Evolutionary conservation across 2,329 filamentous ascomycete species (phyloP), one percentile per base, ranked within the genome.

Genomic region (Penicillium freii): DNA sequence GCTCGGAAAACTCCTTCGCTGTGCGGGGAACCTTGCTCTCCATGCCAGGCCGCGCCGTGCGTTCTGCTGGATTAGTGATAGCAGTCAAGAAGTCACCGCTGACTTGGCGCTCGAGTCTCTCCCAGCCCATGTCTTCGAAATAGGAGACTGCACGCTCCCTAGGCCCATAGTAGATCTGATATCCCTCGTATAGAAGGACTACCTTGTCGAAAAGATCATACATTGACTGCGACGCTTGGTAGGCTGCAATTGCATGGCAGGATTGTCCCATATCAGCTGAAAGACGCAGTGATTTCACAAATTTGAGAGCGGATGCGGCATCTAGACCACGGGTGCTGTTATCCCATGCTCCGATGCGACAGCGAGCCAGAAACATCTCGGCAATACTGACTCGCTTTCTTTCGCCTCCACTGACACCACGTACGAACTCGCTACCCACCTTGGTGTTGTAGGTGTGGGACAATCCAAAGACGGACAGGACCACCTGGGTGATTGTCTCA

Each of bases 91-190:
- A 90, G 65, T 89, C 87, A 4, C 81, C 84, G 0, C 83, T 86
- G 0, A 86, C 88, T 66, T 89, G 86, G 4, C 87, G 80, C 1
- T 80, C 70, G 0, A 86, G 85, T 62, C 87, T 90, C 31, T 81
- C 71, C 79, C 84, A 92, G 27, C 89, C 89, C 70, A 87, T 82
- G 3, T 80, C 75, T 65, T 88, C 83, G 58, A 92, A 91, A 73
- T 84, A 91, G 0, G 66, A 68, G 57, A 82, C 85, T 0, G 88
- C 89, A 2, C 77, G 71, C 1, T 66, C 66, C 0, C 83, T 82
- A 0, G 82, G 81, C 0, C 89, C 90, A 61, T 86, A 92, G 75
- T 84, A 92, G 65, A 92, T 91, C 67, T 91, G 82, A 0, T 85
- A 82, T 0, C 89, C 89, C 62, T 90, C 86, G 66, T 91, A 90